Conservation (phyloP, 345 rosid species). For the Camelina neglecta region DNA sequence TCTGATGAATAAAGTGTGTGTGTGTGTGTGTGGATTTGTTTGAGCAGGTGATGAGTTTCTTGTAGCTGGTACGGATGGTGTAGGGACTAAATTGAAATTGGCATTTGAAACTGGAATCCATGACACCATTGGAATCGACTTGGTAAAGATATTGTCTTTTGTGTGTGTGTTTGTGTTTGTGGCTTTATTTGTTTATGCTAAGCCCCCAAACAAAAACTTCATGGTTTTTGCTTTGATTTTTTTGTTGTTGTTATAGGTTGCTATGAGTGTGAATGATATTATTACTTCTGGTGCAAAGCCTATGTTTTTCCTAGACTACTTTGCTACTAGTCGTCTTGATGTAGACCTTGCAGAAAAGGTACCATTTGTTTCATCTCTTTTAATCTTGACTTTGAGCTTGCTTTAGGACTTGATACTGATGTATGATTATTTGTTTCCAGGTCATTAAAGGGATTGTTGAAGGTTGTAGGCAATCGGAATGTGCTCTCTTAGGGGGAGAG, state of each 20-base stretch:
- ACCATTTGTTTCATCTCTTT: slow-evolving; percentile 12
- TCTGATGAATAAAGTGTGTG: background rate
- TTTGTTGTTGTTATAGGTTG: slow-evolving; percentile 57
- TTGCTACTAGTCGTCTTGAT: slow-evolving; percentile 90
- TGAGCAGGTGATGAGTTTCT: slow-evolving; percentile 81
- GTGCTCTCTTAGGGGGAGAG: slow-evolving; percentile 95
- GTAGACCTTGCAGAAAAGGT: slow-evolving; percentile 98
- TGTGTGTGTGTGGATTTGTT: slow-evolving; percentile 12
- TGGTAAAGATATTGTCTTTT: slow-evolving; percentile 51
- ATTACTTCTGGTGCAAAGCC: slow-evolving; percentile 97
- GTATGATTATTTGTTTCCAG: slow-evolving; percentile 25
- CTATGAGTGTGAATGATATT: slow-evolving; percentile 98
- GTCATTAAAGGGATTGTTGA: slow-evolving; percentile 93
- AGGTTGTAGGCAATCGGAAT: slow-evolving; percentile 86
- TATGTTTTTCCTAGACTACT: slow-evolving; percentile 90
- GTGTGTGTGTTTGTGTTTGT: background rate
- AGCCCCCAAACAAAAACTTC: background rate
- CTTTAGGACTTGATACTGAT: slow-evolving; percentile 4
- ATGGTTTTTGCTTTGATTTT: background rate
- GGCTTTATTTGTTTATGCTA: background rate
- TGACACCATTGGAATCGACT: slow-evolving; percentile 90
- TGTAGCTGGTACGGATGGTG: slow-evolving; percentile 98
- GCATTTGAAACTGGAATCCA: slow-evolving; percentile 94
- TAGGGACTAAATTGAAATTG: slow-evolving; percentile 93
- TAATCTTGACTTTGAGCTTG: slow-evolving; percentile 1